phyloP scores from a whole-genome alignment of 352 stramenopile species.

The Blastocystis sp. region DNA sequence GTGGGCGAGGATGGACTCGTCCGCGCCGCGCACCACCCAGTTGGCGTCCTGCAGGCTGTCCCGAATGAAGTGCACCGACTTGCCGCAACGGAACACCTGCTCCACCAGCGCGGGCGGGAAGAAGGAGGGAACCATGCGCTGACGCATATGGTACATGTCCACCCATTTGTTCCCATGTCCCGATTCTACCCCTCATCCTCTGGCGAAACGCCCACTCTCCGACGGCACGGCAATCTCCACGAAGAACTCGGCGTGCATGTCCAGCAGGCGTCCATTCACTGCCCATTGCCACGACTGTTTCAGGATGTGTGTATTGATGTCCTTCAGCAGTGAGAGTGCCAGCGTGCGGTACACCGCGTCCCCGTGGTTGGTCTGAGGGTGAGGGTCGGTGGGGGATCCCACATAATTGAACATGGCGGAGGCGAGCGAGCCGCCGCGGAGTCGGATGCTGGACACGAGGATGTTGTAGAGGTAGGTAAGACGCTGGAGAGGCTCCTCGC shows the following conservation, averaged over 20 bases:
- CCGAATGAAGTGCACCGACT: constrained; percentile 32
- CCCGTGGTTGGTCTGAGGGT: constrained; percentile 13
- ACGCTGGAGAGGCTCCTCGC: constrained; percentile 19
- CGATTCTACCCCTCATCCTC: neutral
- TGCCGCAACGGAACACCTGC: constrained; percentile 46
- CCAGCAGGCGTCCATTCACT: constrained; percentile 43
- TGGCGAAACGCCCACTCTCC: neutral
- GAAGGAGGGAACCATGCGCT: constrained; percentile 55
- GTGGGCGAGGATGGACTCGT: neutral
- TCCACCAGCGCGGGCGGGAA: neutral
- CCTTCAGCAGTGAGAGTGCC: constrained; percentile 12
- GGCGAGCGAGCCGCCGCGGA: constrained; percentile 29
- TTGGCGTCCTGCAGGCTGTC: constrained; percentile 45
- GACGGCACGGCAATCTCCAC: constrained; percentile 35
- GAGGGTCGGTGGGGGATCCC: neutral
- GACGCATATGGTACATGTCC: constrained; percentile 48
- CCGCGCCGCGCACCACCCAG: constrained; percentile 24
- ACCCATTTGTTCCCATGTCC: neutral
- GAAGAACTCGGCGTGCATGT: constrained; percentile 63
- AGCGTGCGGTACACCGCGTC: constrained; percentile 24
- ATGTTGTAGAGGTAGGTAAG: constrained; percentile 64
- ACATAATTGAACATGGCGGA: constrained; percentile 45
- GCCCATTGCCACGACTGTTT: constrained; percentile 61
- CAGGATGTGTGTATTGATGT: constrained; percentile 27
- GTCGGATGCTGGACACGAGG: constrained; percentile 22